Percentiles rank a stretch among this genome's conserved stretches.
These are phyloP conservation scores for Prunus yedoensis DNA, from an alignment of 331 rosid species.

Conservation along the genomic window DNA sequence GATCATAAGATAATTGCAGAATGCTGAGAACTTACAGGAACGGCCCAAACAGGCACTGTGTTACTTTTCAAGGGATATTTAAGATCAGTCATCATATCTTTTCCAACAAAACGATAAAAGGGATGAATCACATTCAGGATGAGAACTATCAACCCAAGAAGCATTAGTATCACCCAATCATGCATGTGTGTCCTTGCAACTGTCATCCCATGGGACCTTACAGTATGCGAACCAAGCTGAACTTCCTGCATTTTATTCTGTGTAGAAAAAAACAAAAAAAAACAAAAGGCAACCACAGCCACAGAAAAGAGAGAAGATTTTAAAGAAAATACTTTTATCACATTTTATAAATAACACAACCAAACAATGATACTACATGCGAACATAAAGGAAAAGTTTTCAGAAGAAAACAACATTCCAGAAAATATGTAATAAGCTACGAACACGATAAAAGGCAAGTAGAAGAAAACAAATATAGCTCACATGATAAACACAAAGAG, in stretches of 20 bases:
- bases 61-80: constrained; percentile 74
- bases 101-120: constrained; percentile 85
- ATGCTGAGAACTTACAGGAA: constrained; percentile 59
- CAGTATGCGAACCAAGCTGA: constrained; percentile 68
- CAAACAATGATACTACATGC: background rate
- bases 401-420: background rate
- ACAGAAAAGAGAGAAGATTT: background rate
- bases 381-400: background rate
- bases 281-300: background rate
- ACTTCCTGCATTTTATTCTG: constrained; percentile 54
- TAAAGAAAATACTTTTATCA: background rate
- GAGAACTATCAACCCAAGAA: constrained; percentile 51
- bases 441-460: background rate
- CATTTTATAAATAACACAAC: background rate
- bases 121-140: constrained; percentile 50
- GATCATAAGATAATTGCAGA: constrained; percentile 11
- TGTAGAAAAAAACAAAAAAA: constrained; percentile 7
- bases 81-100: constrained; percentile 89
- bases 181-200: constrained; percentile 71
- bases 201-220: constrained; percentile 70
- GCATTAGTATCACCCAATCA: constrained; percentile 81
- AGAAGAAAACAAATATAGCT: background rate
- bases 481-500: background rate
- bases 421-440: background rate
- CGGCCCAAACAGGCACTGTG: constrained; percentile 81